Conservation (phyloP, 75 land plant genomes). For the Adiantum capillusveneris region DNA sequence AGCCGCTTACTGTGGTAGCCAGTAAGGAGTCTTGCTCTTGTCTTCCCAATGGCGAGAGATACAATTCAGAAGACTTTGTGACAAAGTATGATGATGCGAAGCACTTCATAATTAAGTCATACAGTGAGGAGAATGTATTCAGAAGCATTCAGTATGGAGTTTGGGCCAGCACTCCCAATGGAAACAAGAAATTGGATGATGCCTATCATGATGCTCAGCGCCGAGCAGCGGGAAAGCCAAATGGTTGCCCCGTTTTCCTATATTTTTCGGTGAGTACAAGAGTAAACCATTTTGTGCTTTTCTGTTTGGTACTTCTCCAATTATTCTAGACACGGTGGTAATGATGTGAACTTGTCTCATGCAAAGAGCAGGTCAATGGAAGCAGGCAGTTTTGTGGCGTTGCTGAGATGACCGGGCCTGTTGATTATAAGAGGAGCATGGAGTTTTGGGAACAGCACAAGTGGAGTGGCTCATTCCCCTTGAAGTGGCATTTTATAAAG, state of each 20-base stretch:
- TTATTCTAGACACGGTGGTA: not conserved
- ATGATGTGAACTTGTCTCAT: not conserved
- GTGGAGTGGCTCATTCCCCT: conserved; percentile 85
- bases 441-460: conserved; percentile 94
- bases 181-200: conserved; percentile 46
- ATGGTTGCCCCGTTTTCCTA: conserved; percentile 48
- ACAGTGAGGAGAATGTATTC: conserved; percentile 63
- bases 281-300: not conserved
- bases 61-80: conserved; percentile 39
- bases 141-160: conserved; percentile 60
- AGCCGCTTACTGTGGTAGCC: not conserved
- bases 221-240: conserved; percentile 17
- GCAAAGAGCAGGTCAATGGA: conserved; percentile 66
- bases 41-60: conserved; percentile 20
- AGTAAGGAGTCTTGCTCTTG: not conserved
- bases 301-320: not conserved
- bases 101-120: conserved; percentile 59
- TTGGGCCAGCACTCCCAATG: conserved; percentile 67
- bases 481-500: conserved; percentile 84
- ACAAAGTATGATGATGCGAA: conserved; percentile 36
- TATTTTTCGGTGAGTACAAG: conserved; percentile 52
- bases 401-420: conserved; percentile 84
- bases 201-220: conserved; percentile 47
- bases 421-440: conserved; percentile 66
- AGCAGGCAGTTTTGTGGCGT: conserved; percentile 93